Evolutionary conservation across 208 protist species (phyloP), one percentile per base, ranked within the genome.

Genomic region (Trypanosoma mega): DNA sequence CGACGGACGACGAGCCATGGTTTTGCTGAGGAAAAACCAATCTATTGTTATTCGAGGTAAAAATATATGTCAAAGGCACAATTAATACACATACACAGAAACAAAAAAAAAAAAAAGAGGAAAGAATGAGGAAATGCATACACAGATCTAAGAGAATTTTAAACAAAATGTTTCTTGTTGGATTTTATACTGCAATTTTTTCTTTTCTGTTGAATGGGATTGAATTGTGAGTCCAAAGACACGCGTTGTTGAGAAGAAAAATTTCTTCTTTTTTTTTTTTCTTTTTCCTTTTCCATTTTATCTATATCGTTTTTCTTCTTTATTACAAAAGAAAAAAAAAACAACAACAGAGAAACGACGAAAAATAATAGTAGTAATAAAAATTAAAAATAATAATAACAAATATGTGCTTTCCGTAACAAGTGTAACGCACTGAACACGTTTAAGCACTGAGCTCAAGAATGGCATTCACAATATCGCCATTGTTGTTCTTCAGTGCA

Each of bases 381-480:
- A n/a, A n/a, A n/a, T n/a, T n/a, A n/a, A n/a, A n/a, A n/a, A n/a
- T n/a, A n/a, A n/a, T n/a, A n/a, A n/a, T n/a, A n/a, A n/a, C n/a
- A n/a, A n/a, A n/a, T n/a, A n/a, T n/a, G n/a, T n/a, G n/a, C n/a
- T n/a, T n/a, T n/a, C n/a, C n/a, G n/a, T n/a, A n/a, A n/a, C n/a
- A n/a, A n/a, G n/a, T n/a, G n/a, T n/a, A n/a, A n/a, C n/a, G n/a
- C n/a, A n/a, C n/a, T n/a, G n/a, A 39, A 12, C 8, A 39, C 12
- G 6, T 44, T 86, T 84, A 92, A 69, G 81, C 75, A 30, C 79
- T 90, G 21, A 94, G 78, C 60, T 89, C 81, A 82, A 94, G 85
- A 65, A 94, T 94, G 68, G 87, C 75, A 59, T 94, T 92, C 52
- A 94, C 87, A 46, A 94, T 75, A 54, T 94, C 87, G 46, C 83